Evolutionary conservation across 345 rosid species (phyloP).

Genomic region (Mercurialis annua): DNA sequence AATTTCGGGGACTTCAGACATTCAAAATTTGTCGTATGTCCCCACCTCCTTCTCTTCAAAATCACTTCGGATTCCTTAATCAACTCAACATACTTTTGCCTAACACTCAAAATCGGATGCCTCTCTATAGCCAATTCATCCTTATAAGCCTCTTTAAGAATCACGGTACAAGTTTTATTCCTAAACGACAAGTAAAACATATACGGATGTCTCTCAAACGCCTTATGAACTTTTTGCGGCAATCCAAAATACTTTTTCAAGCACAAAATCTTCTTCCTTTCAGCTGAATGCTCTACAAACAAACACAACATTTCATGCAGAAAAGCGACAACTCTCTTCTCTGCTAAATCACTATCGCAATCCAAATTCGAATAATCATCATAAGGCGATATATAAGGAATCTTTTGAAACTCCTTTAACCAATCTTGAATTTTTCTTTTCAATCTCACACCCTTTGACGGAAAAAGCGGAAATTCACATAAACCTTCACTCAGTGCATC

Average conservation of each 20-base stretch:
- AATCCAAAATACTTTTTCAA: slow-evolving; percentile 71
- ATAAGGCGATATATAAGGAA: slow-evolving; percentile 77
- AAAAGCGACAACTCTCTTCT: slow-evolving; percentile 82
- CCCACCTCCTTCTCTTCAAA: slow-evolving; percentile 45
- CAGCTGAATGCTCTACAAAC: slow-evolving; percentile 80
- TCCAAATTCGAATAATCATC: slow-evolving; percentile 65
- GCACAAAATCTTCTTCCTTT: slow-evolving; percentile 69
- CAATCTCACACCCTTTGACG: slow-evolving; percentile 74
- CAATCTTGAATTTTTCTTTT: slow-evolving; percentile 65
- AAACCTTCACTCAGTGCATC: slow-evolving; percentile 50
- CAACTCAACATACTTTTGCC: slow-evolving; percentile 63
- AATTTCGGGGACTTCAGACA: slow-evolving; percentile 23
- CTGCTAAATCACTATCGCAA: slow-evolving; percentile 63
- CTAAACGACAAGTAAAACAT: slow-evolving; percentile 68
- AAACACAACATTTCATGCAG: slow-evolving; percentile 77
- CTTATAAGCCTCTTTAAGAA: slow-evolving; percentile 73
- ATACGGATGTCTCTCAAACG: slow-evolving; percentile 85
- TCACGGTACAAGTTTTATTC: slow-evolving; percentile 69
- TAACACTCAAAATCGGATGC: slow-evolving; percentile 59
- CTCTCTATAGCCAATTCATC: slow-evolving; percentile 42
- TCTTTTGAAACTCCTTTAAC: slow-evolving; percentile 63
- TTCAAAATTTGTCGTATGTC: slow-evolving; percentile 14
- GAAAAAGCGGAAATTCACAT: slow-evolving; percentile 66
- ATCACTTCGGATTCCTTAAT: slow-evolving; percentile 50
- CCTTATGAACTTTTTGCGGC: slow-evolving; percentile 60